Evolutionary conservation across 2,329 filamentous ascomycete genomes (phyloP).

Genomic region (Cryphonectria carpinicola): DNA sequence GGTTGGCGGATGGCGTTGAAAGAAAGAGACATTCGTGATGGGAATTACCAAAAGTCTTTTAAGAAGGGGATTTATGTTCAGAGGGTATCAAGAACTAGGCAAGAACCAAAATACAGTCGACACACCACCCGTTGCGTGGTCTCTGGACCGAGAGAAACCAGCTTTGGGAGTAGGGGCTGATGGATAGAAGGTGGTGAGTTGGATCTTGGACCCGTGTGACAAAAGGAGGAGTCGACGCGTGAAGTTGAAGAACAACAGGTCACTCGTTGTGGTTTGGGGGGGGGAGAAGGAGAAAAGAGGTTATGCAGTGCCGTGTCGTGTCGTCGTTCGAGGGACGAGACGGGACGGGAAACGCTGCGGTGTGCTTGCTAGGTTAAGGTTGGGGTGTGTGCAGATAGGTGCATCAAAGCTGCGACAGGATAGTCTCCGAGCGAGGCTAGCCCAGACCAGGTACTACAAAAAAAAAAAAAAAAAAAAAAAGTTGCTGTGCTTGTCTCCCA

Average conservation of each 20-base stretch:
- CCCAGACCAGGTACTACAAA: constrained; percentile 6
- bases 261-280: not conserved
- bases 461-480: constrained; percentile 9
- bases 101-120: constrained; percentile 21
- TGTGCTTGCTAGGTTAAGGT: not conserved
- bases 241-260: constrained; percentile 6
- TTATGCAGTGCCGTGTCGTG: constrained; percentile 6
- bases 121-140: constrained; percentile 14
- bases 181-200: not conserved
- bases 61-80: not conserved
- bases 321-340: constrained; percentile 15
- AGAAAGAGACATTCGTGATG: constrained; percentile 30
- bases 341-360: constrained; percentile 9
- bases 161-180: constrained; percentile 8
- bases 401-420: constrained; percentile 14
- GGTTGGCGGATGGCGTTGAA: constrained; percentile 25
- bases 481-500: constrained; percentile 8
- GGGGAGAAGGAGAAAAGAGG: not conserved
- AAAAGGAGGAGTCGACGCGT: constrained; percentile 6
- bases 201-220: constrained; percentile 4
- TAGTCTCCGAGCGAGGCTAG: constrained; percentile 8
- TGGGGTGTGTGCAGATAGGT: constrained; percentile 8
- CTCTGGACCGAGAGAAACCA: constrained; percentile 18
- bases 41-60: constrained; percentile 21
- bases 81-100: constrained; percentile 24